Base-by-base conservation (phyloP, 345 rosid genomes). In the Citrus reticulata region DNA sequence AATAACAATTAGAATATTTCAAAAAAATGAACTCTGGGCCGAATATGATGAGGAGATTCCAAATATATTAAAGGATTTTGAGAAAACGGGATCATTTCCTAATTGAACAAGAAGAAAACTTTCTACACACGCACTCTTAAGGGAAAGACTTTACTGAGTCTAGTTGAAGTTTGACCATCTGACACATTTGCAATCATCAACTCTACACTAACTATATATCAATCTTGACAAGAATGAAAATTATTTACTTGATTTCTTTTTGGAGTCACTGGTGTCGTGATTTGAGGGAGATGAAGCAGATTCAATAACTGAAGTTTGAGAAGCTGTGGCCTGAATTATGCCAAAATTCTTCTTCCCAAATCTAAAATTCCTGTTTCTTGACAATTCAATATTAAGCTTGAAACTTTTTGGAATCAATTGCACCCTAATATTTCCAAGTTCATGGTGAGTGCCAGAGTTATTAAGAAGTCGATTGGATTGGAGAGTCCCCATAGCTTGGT, bases 231-330 rank as follows among this genome's bases (percentile, higher is more conserved):
- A 73, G 24, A 75, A 79, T n/a, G 75, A 72, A 39, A 69, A 19
- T 14, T 30, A 24, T 83, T 51, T 90, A 94, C 99, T 84, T 79
- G 95, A 74, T 90, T 91, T 94, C 83, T 84, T 90, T 35, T 37
- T 83, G 29, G 85, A 74, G 51, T 79, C 94, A 6, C 80, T 80
- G 59, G 83, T 68, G 82, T 57, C 76, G 49, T 78, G 86, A 75
- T 85, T 81, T 63, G 91, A 84, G 61, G 89, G 88, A 78, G 90
- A 80, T 82, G 81, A 89, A 84, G 90, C 83, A 4, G 89, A 90
- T 83, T 92, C 86, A 79, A 68, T 78, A 54, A 91, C 85, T 2
- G 96, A 81, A 58, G 93, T 73, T 70, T 83, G 86, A 77, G 95
- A 88, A 59, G 88, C 77, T n/a, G 90, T 83, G 61, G 93, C 91